Percentiles rank a stretch among this genome's conserved stretches.
Conservation (phyloP, 768 basidiomycete species). For the Hericium alpestre region DNA sequence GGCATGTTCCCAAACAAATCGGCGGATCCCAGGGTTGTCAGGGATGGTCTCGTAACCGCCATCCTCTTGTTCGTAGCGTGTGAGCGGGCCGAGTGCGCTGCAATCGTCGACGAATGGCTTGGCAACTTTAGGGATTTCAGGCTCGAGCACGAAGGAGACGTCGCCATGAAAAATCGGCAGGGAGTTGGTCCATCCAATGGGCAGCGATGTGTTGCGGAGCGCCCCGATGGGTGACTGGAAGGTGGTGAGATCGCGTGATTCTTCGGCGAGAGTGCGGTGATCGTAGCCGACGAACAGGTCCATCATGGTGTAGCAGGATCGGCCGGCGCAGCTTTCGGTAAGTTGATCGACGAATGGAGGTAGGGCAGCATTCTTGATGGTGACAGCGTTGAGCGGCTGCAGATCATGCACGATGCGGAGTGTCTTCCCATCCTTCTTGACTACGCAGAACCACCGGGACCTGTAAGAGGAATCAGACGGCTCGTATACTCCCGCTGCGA, state of each 20-base stretch:
- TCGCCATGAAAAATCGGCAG: slow-evolving; percentile 19
- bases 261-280: slow-evolving; percentile 18
- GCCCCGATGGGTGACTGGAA: not conserved
- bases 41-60: not conserved
- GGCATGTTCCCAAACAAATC: slow-evolving; percentile 1
- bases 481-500: slow-evolving; percentile 25
- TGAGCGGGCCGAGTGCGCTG: not conserved
- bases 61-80: not conserved
- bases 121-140: slow-evolving; percentile 18
- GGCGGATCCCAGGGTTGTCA: not conserved
- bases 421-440: slow-evolving; percentile 13
- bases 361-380: slow-evolving; percentile 12
- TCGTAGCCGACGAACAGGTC: slow-evolving; percentile 26
- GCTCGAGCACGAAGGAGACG: slow-evolving; percentile 23
- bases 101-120: slow-evolving; percentile 25
- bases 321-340: slow-evolving; percentile 15
- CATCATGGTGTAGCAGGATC: slow-evolving; percentile 11
- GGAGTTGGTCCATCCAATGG: not conserved
- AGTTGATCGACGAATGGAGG: slow-evolving; percentile 14
- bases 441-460: slow-evolving; percentile 15
- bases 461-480: slow-evolving; percentile 16
- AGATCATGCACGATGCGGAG: slow-evolving; percentile 17
- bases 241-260: slow-evolving; percentile 26
- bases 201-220: not conserved
- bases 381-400: slow-evolving; percentile 16